Evolutionary conservation across 371 early-diverging fungal species (phyloP).

Genomic region (Lichtheimia ornata): DNA sequence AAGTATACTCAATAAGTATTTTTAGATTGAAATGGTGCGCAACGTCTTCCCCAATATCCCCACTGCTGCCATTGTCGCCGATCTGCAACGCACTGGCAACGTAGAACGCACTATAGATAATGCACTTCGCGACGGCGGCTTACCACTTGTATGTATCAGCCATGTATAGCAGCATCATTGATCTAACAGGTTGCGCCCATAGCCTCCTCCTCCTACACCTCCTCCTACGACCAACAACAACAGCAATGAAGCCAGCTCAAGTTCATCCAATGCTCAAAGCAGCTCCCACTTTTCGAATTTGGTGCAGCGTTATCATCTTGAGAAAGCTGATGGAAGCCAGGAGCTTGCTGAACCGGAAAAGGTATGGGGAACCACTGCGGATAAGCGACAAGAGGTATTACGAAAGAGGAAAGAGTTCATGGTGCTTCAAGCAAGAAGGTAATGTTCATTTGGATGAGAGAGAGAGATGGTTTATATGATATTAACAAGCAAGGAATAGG

Average conservation of each 20-base stretch:
- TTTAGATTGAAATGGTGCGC: conserved; percentile 73
- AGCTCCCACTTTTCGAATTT: conserved; percentile 44
- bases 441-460: conserved; percentile 21
- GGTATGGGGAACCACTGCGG: conserved; percentile 77
- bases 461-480: not conserved
- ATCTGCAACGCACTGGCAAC: conserved; percentile 85
- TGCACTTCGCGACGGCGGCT: conserved; percentile 75
- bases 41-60: conserved; percentile 89
- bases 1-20: not conserved
- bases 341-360: conserved; percentile 66
- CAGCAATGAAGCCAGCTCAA: conserved; percentile 32
- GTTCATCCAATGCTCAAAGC: conserved; percentile 38
- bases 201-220: conserved; percentile 24
- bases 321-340: conserved; percentile 34
- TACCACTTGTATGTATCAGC: conserved; percentile 61
- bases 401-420: conserved; percentile 84
- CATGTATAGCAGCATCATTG: not conserved
- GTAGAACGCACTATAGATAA: conserved; percentile 89
- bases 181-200: not conserved
- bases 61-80: conserved; percentile 79
- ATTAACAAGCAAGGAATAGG: conserved; percentile 12
- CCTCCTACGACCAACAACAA: conserved; percentile 13
- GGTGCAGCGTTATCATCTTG: conserved; percentile 55
- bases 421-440: conserved; percentile 86
- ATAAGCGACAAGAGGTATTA: conserved; percentile 75